Conservation (phyloP, 176 grass and related monocot species). For the Oryza meyeriana region DNA sequence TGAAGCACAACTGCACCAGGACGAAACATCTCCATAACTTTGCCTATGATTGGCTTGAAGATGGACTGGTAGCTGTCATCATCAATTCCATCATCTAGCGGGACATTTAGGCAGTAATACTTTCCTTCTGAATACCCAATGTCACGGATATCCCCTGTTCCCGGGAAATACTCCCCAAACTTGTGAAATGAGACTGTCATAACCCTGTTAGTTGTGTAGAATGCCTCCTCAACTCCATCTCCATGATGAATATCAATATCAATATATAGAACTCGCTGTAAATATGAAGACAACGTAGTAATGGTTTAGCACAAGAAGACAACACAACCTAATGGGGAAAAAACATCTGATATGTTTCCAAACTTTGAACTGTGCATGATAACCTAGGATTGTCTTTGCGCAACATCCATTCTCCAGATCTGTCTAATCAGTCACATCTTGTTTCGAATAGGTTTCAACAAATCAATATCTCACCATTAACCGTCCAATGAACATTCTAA, state of each 20-base stretch:
- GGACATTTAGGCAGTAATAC: conserved; percentile 82
- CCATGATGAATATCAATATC: conserved; percentile 97
- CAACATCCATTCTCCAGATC: background rate
- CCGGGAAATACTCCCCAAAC: conserved; percentile 90
- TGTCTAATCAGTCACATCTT: background rate
- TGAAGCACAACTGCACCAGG: conserved; percentile 89
- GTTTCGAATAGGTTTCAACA: background rate
- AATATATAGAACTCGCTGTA: conserved; percentile 78
- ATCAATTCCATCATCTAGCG: conserved; percentile 88
- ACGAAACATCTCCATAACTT: conserved; percentile 87
- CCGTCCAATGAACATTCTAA: background rate
- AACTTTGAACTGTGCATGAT: background rate
- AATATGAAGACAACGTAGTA: conserved; percentile 6
- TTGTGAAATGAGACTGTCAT: conserved; percentile 98
- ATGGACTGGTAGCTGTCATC: conserved; percentile 89
- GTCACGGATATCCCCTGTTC: conserved; percentile 81
- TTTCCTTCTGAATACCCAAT: conserved; percentile 73
- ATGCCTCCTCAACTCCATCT: conserved; percentile 89
- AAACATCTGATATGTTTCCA: background rate
- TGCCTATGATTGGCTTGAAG: conserved; percentile 80
- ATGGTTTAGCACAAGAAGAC: conserved; percentile 22
- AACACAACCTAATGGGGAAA: background rate
- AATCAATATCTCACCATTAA: background rate
- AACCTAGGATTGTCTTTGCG: background rate
- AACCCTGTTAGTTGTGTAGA: conserved; percentile 85